Evolutionary conservation across 1,284 basidiomycete species (phyloP).

Genomic region (Cryptococcus floricola): DNA sequence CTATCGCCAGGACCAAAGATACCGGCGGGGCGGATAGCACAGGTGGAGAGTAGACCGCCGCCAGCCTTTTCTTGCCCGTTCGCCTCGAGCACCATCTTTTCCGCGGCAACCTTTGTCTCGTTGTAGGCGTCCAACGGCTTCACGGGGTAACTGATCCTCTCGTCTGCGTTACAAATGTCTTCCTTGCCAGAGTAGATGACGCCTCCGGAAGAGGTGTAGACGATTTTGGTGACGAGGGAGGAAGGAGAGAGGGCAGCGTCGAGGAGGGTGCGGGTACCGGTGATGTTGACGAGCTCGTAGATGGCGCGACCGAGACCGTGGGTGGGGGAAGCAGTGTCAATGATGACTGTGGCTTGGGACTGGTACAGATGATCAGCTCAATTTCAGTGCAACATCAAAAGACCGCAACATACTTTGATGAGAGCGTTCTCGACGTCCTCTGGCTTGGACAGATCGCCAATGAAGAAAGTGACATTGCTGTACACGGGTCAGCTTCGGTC

Average conservation of each 20-base stretch:
- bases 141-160: conserved; percentile 73
- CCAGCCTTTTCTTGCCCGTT: conserved; percentile 67
- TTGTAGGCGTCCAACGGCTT: conserved; percentile 88
- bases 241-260: conserved; percentile 68
- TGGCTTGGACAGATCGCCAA: conserved; percentile 77
- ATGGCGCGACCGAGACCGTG: conserved; percentile 66
- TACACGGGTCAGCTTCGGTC: conserved; percentile 3
- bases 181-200: conserved; percentile 84
- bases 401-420: conserved; percentile 58
- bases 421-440: conserved; percentile 67
- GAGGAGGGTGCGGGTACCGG: conserved; percentile 83
- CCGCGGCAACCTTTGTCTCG: conserved; percentile 91
- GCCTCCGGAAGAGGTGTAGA: conserved; percentile 92
- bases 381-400: background rate
- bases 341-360: conserved; percentile 79
- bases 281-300: conserved; percentile 91
- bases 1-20: conserved; percentile 96
- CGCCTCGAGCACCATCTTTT: conserved; percentile 75
- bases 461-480: conserved; percentile 74
- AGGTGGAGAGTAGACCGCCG: conserved; percentile 61
- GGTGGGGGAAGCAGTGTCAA: conserved; percentile 92
- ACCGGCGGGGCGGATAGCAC: conserved; percentile 88
- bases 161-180: conserved; percentile 77
- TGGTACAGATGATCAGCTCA: conserved; percentile 35
- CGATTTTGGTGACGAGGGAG: conserved; percentile 70